Base-by-base conservation (phyloP, 768 basidiomycete genomes). In the Auriscalpium orientale region DNA sequence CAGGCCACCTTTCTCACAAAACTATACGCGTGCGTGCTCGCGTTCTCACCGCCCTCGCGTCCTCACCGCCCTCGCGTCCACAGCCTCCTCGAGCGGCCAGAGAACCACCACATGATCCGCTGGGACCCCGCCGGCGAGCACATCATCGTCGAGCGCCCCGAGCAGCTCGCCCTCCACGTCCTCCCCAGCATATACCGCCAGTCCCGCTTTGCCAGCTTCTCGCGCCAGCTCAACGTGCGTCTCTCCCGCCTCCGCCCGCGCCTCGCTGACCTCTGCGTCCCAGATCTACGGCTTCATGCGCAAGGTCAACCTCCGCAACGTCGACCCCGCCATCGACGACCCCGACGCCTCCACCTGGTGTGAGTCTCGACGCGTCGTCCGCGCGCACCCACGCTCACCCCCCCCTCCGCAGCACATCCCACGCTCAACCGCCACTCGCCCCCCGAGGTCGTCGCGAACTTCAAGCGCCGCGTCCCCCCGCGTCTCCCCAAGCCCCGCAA, bases 261-360 rank as follows among this genome's bases (percentile, higher is more conserved):
- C 51, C 54, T 59, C 62, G 49, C 60, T 56, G 67, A 5, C 65
- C 53, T 49, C 58, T 21, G 59, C 58, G 38, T 53, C 35, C 54
- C 63, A 95, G 93, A 97, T 97, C 73, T 97, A 97, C 76, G 94
- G 93, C 62, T 97, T 94, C 78, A 95, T 95, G 91, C 91, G 93
- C 73, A 95, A 95, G 72, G 90, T 95, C 69, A 95, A 94, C 76
- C 79, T 95, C 64, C 87, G 91, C 69, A 93, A 95, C 74, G 88
- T 94, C 70, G 92, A 95, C 76, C 89, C 90, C 60, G 91, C 89
- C 59, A 94, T 94, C 63, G 89, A 91, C 73, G 93, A 95, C 74
- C 92, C 92, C 59, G 93, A 97, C 74, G 93, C 92, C 13, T 93
- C 90, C 71, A 94, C 92, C 60, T 97, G 93, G 93, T 94, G 92